A percentile compares a stretch with the other conserved stretches of the same genome.
Evolutionary conservation across 75 land plant species (phyloP).

Genomic region (Pinus albicaulis): DNA sequence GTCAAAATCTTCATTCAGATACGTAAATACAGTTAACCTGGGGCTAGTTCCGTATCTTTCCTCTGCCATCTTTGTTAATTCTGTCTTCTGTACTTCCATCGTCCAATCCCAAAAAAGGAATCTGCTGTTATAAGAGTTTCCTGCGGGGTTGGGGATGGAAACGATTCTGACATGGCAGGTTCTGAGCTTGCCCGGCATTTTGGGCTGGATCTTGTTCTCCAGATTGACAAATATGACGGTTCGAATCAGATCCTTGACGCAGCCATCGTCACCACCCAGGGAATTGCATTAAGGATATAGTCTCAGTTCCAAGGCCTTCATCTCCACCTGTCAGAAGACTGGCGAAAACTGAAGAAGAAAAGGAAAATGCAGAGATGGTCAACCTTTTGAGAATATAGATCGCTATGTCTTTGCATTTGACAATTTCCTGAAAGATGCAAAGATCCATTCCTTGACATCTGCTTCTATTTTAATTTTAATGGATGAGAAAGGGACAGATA

Average conservation of each 20-base stretch:
- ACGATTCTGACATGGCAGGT: conserved; percentile 62
- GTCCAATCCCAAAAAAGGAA: neutral
- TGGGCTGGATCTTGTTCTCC: conserved; percentile 55
- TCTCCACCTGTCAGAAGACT: conserved; percentile 86
- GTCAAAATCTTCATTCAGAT: no score
- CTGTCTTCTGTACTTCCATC: no score
- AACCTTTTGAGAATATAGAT: no score
- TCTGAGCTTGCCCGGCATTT: conserved; percentile 23
- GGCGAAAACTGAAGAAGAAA: conserved; percentile 65
- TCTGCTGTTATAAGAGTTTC: neutral
- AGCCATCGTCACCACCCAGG: conserved; percentile 47
- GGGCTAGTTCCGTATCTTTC: no score
- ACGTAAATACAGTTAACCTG: no score
- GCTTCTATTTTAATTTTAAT: no score
- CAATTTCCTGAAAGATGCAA: no score
- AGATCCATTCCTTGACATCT: no score
- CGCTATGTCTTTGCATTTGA: no score
- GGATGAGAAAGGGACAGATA: no score
- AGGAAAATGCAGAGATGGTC: conserved; percentile 72
- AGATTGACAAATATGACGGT: conserved; percentile 41
- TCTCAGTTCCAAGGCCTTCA: conserved; percentile 95
- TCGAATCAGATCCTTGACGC: conserved; percentile 50
- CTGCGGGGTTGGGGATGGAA: conserved; percentile 21
- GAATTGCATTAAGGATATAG: conserved; percentile 45
- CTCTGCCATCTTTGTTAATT: neutral